Evolutionary conservation across 176 grass and related monocot species (phyloP), one percentile per base, ranked within the genome.

Genomic region (Oryza brachyantha): DNA sequence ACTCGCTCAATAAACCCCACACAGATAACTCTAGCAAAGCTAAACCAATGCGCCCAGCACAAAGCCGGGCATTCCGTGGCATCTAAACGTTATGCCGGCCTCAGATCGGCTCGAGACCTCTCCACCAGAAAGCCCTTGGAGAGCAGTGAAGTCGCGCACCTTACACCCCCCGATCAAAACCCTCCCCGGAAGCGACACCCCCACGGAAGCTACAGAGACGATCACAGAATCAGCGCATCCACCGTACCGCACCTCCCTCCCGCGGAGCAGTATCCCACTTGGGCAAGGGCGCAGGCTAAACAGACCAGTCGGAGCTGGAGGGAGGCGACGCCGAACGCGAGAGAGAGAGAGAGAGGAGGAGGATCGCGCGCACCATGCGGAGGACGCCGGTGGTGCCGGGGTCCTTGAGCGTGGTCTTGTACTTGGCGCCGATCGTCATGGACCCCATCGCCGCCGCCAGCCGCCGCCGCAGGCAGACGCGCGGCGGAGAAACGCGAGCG

Each of bases 321-420:
- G 5, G 60, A 34, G 13, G 67, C 36, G 67, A 17, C 36, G 43
- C 62, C 32, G 19, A 11, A 28, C 3, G 26, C 34, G 41, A 22
- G 12, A 41, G 10, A 12, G 39, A 3, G 3, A 37, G 36, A 10
- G 27, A 6, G 41, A 69, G 9, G 25, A 8, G 13, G 22, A 39
- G 57, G 21, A 80, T 29, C 38, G 11, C 19, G 27, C 86, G 50
- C 50, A 98, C 92, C 95, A 98, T 98, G 76, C 86, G 93, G 25
- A 94, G 92, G 60, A 98, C 72, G 21, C 95, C 95, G 0, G 81
- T 81, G 68, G 88, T 89, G 46, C 95, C 92, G n/a, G 89, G 85
- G 26, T 98, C 95, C 75, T 85, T 90, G 62, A 89, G 65, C 37
- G 92, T 88, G 59, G 88, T 92, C 77, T 98, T 98, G 74, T 94